Percentiles rank a stretch among this genome's conserved stretches.
Conservation (phyloP, 768 basidiomycete genomes). For the Serpula lacrymans region DNA sequence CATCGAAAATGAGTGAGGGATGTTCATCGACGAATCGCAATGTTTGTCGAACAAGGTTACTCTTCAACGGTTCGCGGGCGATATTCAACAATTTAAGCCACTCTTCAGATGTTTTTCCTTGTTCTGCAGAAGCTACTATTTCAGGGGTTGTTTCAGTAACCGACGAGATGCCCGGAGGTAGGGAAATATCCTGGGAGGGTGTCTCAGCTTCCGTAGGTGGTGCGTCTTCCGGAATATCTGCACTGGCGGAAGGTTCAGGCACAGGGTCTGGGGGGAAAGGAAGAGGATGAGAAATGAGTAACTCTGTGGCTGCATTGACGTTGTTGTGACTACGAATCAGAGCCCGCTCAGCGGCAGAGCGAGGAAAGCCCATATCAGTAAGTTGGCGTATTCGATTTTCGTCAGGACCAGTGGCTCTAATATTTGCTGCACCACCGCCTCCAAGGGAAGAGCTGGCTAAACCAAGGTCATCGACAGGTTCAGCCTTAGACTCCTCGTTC, state of each 20-base stretch:
- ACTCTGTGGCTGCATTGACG: conserved; percentile 82
- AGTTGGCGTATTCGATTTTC: conserved; percentile 79
- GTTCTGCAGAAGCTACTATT: too few relatives aligned
- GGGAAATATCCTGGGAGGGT: conserved; percentile 13
- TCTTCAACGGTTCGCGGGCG: conserved; percentile 62
- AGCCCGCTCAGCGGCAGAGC: conserved; percentile 83
- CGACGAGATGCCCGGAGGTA: conserved; percentile 12
- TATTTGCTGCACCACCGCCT: conserved; percentile 29
- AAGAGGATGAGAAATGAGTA: conserved; percentile 79
- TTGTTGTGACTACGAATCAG: conserved; percentile 85
- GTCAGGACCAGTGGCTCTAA: conserved; percentile 51
- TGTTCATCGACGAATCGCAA: conserved; percentile 83
- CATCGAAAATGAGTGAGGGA: conserved; percentile 84
- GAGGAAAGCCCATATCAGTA: conserved; percentile 95
- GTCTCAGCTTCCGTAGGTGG: conserved; percentile 23
- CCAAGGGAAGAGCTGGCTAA: conserved; percentile 27
- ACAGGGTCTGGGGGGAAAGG: conserved; percentile 69
- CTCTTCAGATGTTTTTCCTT: conserved; percentile 52
- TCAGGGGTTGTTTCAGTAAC: conserved; percentile 9
- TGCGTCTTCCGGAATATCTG: conserved; percentile 21
- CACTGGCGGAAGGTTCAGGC: conserved; percentile 23
- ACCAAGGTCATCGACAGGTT: conserved; percentile 34
- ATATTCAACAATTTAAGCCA: conserved; percentile 64
- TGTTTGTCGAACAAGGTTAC: conserved; percentile 63
- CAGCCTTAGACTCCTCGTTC: conserved; percentile 64